Percentiles rank a stretch among this genome's conserved stretches.
Evolutionary conservation across 2,329 filamentous ascomycete genomes (phyloP).

Genomic region (Septoria petroselini): DNA sequence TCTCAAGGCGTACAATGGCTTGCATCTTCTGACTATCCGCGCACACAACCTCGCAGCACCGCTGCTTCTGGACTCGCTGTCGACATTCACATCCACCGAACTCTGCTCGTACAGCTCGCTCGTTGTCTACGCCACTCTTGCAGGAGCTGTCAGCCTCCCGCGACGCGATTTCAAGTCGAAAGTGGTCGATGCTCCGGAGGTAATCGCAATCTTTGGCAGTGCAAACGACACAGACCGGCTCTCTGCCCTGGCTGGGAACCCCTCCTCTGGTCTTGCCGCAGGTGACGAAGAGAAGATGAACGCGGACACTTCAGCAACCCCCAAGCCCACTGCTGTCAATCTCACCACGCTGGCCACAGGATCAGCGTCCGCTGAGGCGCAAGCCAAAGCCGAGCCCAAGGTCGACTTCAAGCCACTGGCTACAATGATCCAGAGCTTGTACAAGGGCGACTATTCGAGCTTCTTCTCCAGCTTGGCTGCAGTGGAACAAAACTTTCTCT

Average conservation of each 20-base stretch:
- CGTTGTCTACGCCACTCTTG: conserved; percentile 92
- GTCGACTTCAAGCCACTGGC: conserved; percentile 88
- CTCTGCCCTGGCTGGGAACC: conserved; percentile 72
- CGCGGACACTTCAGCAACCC: conserved; percentile 30
- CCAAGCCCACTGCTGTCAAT: conserved; percentile 72
- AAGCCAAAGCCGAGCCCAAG: conserved; percentile 73
- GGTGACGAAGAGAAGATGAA: conserved; percentile 68
- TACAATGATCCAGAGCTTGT: conserved; percentile 83
- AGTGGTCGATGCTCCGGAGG: conserved; percentile 96
- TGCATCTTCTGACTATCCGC: conserved; percentile 87
- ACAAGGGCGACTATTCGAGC: conserved; percentile 87
- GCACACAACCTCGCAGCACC: conserved; percentile 88
- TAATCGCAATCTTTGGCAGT: conserved; percentile 85
- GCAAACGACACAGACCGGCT: conserved; percentile 79
- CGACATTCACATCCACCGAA: conserved; percentile 98
- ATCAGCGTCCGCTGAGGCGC: conserved; percentile 52
- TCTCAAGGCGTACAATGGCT: conserved; percentile 95
- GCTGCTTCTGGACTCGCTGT: conserved; percentile 91
- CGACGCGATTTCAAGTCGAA: conserved; percentile 98
- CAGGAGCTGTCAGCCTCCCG: conserved; percentile 90
- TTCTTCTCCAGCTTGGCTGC: conserved; percentile 88
- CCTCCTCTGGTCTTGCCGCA: conserved; percentile 76
- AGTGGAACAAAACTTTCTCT: conserved; percentile 92
- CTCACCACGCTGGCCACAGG: conserved; percentile 73
- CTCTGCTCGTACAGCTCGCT: conserved; percentile 94